Evolutionary conservation across 768 basidiomycete species (phyloP).

Genomic region (Hypholoma fasciculare): DNA sequence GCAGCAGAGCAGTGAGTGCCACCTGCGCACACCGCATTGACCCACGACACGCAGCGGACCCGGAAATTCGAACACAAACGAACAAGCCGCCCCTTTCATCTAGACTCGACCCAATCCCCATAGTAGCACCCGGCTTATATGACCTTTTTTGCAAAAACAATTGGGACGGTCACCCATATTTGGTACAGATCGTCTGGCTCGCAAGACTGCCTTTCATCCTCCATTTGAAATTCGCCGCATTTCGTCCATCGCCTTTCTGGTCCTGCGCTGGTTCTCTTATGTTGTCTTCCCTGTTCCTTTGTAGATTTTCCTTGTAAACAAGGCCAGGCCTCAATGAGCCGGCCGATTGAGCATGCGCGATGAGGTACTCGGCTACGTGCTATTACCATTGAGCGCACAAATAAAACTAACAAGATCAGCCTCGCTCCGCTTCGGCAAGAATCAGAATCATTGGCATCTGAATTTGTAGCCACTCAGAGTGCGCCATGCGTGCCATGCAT

Average conservation of each 20-base stretch:
- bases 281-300: not conserved
- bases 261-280: not conserved
- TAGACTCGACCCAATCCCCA: no score
- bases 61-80: not conserved
- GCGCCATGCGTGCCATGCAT: no score
- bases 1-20: slow-evolving; percentile 54
- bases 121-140: no score
- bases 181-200: no score
- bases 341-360: not conserved
- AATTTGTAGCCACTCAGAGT: no score
- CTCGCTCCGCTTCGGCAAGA: no score
- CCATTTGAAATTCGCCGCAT: not conserved
- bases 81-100: not conserved
- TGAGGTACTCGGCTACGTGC: slow-evolving; percentile 3
- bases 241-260: not conserved
- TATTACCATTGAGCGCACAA: not conserved
- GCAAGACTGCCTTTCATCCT: not conserved
- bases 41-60: not conserved
- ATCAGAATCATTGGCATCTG: no score
- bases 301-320: not conserved
- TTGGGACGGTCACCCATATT: no score
- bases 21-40: not conserved
- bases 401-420: not conserved
- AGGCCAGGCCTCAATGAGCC: not conserved
- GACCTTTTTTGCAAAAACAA: no score